A percentile compares a stretch with the other conserved stretches of the same genome.
phyloP scores from a whole-genome alignment of 2,329 filamentous ascomycete species.

The Neofusicoccum cordaticola region DNA sequence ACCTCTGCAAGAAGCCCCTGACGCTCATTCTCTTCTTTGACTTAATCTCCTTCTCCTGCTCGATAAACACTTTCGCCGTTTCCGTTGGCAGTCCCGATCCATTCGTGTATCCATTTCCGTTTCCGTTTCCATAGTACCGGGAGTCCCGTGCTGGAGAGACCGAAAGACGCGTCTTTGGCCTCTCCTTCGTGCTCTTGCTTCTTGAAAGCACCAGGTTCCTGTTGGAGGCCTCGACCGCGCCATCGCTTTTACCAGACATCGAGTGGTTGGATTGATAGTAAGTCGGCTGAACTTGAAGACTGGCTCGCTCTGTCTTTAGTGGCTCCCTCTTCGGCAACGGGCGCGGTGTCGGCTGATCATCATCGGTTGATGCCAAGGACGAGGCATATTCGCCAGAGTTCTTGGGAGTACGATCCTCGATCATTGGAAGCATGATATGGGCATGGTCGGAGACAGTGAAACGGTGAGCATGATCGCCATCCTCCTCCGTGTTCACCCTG shows the following conservation, averaged over 20 bases:
- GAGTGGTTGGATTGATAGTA: not conserved
- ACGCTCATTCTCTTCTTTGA: conserved; percentile 13
- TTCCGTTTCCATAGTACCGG: conserved; percentile 30
- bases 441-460: not conserved
- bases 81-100: conserved; percentile 25
- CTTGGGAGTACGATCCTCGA: conserved; percentile 11
- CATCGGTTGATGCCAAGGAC: not conserved
- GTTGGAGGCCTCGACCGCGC: not conserved
- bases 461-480: not conserved
- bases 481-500: not conserved
- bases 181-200: conserved; percentile 22
- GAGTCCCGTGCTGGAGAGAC: conserved; percentile 30
- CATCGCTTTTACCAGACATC: not conserved
- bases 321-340: not conserved
- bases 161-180: conserved; percentile 24
- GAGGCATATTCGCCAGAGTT: conserved; percentile 12
- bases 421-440: conserved; percentile 13
- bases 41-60: conserved; percentile 8
- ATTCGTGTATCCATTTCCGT: conserved; percentile 1
- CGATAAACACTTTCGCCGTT: conserved; percentile 20
- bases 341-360: conserved; percentile 1
- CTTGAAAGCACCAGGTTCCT: conserved; percentile 18
- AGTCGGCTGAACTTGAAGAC: not conserved
- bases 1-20: conserved; percentile 11
- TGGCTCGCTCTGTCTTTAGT: not conserved